Conservation (phyloP, 805 yeast genomes). For the Hanseniaspora meyeri region DNA sequence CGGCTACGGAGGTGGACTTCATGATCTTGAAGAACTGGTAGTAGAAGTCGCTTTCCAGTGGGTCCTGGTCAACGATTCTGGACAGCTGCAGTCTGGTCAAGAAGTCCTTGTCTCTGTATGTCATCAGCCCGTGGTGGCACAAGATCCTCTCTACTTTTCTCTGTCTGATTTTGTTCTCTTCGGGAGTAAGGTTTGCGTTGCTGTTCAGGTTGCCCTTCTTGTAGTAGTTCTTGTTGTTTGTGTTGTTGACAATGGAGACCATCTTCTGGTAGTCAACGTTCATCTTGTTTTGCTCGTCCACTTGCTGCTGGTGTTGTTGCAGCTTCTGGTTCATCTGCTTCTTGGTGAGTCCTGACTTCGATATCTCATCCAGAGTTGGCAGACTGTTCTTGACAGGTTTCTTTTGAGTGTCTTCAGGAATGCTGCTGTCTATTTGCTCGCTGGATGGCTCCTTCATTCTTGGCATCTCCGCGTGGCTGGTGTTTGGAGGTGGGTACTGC, state of each 20-base stretch:
- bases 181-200: constrained; percentile 43
- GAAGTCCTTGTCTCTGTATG: constrained; percentile 91
- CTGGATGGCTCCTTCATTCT: not conserved
- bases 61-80: constrained; percentile 93
- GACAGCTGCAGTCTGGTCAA: constrained; percentile 89
- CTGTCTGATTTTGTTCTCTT: constrained; percentile 62
- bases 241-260: not conserved
- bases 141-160: constrained; percentile 64
- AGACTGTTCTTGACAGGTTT: not conserved
- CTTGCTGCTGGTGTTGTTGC: constrained; percentile 6
- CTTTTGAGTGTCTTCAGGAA: not conserved
- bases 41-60: constrained; percentile 92
- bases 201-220: constrained; percentile 21
- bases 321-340: constrained; percentile 7
- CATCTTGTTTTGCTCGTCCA: not conserved
- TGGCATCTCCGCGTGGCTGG: constrained; percentile 3
- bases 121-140: constrained; percentile 86
- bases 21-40: constrained; percentile 80
- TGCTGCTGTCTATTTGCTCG: not conserved
- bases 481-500: constrained; percentile 6
- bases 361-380: constrained; percentile 9
- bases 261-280: not conserved
- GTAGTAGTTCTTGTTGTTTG: constrained; percentile 8
- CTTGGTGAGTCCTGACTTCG: constrained; percentile 6
- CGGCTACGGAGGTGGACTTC: constrained; percentile 26